Percentiles rank a stretch among this genome's conserved stretches.
Conservation (phyloP, 306 rosid genomes). For the Prunus davidiana region DNA sequence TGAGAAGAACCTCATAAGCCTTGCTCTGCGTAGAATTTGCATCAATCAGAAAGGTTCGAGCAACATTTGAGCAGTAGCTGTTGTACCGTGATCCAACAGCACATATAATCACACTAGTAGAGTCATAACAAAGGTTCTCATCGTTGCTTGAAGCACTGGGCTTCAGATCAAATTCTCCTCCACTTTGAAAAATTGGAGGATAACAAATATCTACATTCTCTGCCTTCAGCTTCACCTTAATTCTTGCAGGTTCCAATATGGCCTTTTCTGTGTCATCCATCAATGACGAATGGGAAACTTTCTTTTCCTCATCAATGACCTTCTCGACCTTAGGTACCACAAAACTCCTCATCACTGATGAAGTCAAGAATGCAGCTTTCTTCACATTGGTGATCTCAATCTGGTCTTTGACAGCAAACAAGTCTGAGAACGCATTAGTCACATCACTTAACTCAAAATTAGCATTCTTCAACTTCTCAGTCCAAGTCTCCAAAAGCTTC, state of each 20-base stretch:
- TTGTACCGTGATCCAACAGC: conserved; percentile 40
- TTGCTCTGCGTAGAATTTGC: conserved; percentile 32
- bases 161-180: conserved; percentile 33
- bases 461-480: conserved; percentile 27
- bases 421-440: conserved; percentile 33
- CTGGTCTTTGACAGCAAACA: conserved; percentile 31
- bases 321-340: conserved; percentile 40
- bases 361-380: conserved; percentile 33
- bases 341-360: conserved; percentile 30
- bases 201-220: conserved; percentile 39
- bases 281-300: conserved; percentile 30
- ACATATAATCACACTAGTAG: conserved; percentile 35
- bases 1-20: conserved; percentile 35
- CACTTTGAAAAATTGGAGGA: conserved; percentile 41
- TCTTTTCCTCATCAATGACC: conserved; percentile 37
- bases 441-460: conserved; percentile 25
- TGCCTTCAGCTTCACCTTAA: conserved; percentile 33
- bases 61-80: conserved; percentile 39
- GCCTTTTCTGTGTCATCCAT: conserved; percentile 38
- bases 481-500: conserved; percentile 35
- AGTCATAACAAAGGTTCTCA: conserved; percentile 34
- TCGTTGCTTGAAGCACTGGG: conserved; percentile 43
- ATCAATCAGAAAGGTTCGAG: conserved; percentile 31
- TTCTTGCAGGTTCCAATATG: conserved; percentile 30
- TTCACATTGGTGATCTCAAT: conserved; percentile 26